Evolutionary conservation across 768 basidiomycete species (phyloP).

Genomic region (Boletus rufocinnamomeus): DNA sequence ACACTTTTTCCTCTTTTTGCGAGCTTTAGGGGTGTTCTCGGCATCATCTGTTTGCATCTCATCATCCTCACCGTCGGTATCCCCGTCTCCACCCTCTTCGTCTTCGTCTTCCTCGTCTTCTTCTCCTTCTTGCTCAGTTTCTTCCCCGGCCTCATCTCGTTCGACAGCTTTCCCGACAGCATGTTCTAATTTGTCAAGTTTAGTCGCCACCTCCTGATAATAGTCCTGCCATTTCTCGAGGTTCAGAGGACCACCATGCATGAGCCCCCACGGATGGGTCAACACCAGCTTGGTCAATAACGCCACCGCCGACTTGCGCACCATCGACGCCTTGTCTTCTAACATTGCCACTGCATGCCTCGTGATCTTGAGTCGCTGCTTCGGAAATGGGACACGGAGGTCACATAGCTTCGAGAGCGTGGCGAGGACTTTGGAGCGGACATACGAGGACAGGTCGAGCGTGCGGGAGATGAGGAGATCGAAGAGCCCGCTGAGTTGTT

Average conservation of each 20-base stretch:
- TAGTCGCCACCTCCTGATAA: slow-evolving; percentile 59
- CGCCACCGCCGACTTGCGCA: slow-evolving; percentile 81
- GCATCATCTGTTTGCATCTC: slow-evolving; percentile 31
- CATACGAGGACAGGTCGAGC: slow-evolving; percentile 86
- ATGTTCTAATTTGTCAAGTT: slow-evolving; percentile 73
- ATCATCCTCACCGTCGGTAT: slow-evolving; percentile 36
- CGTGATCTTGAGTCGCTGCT: slow-evolving; percentile 77
- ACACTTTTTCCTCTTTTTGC: slow-evolving; percentile 38
- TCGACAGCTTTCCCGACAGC: slow-evolving; percentile 63
- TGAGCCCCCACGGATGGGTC: slow-evolving; percentile 86
- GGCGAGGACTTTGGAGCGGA: slow-evolving; percentile 83
- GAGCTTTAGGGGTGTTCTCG: slow-evolving; percentile 26
- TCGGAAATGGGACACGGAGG: slow-evolving; percentile 77
- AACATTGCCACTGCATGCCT: slow-evolving; percentile 75
- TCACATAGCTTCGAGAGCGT: slow-evolving; percentile 79
- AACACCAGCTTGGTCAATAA: slow-evolving; percentile 71
- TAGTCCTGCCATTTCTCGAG: slow-evolving; percentile 71
- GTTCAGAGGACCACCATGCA: slow-evolving; percentile 82
- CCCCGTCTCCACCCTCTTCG: slow-evolving; percentile 40
- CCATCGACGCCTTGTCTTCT: slow-evolving; percentile 86
- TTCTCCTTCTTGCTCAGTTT: slow-evolving; percentile 36
- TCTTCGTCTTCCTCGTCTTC: slow-evolving; percentile 39
- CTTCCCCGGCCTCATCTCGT: slow-evolving; percentile 39
- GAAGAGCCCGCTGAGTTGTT: slow-evolving; percentile 79
- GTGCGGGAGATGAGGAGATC: slow-evolving; percentile 85